A percentile compares a stretch with the other conserved stretches of the same genome.
Conservation (phyloP, 1,284 basidiomycete species). For the Schizopora paradoxa region DNA sequence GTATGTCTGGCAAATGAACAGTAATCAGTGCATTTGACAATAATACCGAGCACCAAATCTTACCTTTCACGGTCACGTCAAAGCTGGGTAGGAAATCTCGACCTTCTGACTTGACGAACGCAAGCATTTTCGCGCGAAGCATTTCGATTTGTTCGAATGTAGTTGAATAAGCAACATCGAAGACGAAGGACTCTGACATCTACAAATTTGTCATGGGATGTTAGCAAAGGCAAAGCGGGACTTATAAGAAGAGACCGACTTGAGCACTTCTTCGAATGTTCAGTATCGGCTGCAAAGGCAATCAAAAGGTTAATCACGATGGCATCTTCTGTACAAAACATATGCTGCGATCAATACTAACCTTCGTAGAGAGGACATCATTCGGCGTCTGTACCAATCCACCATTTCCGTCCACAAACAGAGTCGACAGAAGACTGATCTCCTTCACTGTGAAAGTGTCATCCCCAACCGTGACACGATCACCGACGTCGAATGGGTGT, state of each 20-base stretch:
- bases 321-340: neutral
- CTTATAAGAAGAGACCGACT: slow-evolving; percentile 29
- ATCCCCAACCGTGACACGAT: slow-evolving; percentile 56
- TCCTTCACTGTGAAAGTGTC: slow-evolving; percentile 79
- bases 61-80: slow-evolving; percentile 65
- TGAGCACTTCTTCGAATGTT: slow-evolving; percentile 69
- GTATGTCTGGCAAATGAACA: slow-evolving; percentile 53
- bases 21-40: neutral
- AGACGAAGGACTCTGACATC: slow-evolving; percentile 75
- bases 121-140: slow-evolving; percentile 77
- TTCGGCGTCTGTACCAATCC: slow-evolving; percentile 67
- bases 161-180: slow-evolving; percentile 79
- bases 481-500: slow-evolving; percentile 88
- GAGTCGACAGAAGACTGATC: slow-evolving; percentile 77
- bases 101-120: slow-evolving; percentile 65
- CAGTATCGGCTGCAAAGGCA: slow-evolving; percentile 51
- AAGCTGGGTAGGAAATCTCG: slow-evolving; percentile 73
- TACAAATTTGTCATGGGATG: slow-evolving; percentile 30
- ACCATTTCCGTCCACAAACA: slow-evolving; percentile 61
- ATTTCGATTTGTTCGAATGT: slow-evolving; percentile 80
- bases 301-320: slow-evolving; percentile 11
- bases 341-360: slow-evolving; percentile 31
- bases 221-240: neutral
- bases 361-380: slow-evolving; percentile 59
- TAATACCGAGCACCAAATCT: slow-evolving; percentile 21